phyloP scores from a whole-genome alignment of 495 filamentous ascomycete species.

The Aspergillus heteromorphus region DNA sequence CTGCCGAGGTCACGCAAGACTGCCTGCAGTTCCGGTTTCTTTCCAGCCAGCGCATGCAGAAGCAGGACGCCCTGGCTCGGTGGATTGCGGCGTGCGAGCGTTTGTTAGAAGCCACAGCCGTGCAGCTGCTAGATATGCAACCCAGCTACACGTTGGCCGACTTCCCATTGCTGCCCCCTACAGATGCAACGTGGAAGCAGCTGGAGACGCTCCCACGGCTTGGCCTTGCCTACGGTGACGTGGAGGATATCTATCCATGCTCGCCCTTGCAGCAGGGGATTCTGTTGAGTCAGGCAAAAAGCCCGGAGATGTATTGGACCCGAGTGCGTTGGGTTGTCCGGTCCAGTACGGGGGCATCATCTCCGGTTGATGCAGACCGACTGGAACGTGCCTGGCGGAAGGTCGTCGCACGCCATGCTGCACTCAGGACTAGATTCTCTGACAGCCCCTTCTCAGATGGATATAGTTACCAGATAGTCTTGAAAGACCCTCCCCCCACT shows the following conservation, averaged over 20 bases:
- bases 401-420: neutral
- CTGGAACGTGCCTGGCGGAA: neutral
- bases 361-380: neutral
- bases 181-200: constrained; percentile 25
- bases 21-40: neutral
- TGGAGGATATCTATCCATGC: constrained; percentile 39
- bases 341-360: constrained; percentile 10
- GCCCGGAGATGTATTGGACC: constrained; percentile 25
- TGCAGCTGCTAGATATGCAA: constrained; percentile 25
- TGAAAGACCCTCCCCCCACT: too few relatives aligned
- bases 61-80: neutral
- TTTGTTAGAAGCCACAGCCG: constrained; percentile 31
- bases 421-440: neutral
- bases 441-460: too few relatives aligned
- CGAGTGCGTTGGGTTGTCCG: neutral
- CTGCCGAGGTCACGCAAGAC: neutral
- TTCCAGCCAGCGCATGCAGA: neutral
- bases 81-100: neutral
- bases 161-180: constrained; percentile 32
- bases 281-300: constrained; percentile 41
- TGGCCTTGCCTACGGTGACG: constrained; percentile 15
- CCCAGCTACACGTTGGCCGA: constrained; percentile 23
- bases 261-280: constrained; percentile 39
- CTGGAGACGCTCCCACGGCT: constrained; percentile 31
- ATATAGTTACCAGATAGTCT: too few relatives aligned